Evolutionary conservation across 192 early-diverging fungal genomes (phyloP).

Genomic region (Pilaira anomala): DNA sequence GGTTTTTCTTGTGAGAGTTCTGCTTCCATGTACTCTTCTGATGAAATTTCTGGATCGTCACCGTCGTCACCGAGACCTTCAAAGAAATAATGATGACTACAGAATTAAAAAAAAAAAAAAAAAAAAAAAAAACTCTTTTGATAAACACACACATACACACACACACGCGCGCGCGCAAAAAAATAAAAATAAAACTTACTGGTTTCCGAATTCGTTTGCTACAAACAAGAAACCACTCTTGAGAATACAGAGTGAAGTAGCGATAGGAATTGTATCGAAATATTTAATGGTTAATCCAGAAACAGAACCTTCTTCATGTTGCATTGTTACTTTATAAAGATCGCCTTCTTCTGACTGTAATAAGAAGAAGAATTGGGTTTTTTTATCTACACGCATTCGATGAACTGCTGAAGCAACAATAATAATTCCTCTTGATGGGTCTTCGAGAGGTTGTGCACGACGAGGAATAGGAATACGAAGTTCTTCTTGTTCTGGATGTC

Average conservation of each 20-base stretch:
- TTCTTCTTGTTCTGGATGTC: constrained; percentile 64
- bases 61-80: constrained; percentile 91
- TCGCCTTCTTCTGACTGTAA: constrained; percentile 92
- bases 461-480: constrained; percentile 79
- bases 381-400: constrained; percentile 72
- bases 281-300: constrained; percentile 83
- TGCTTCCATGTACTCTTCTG: constrained; percentile 60
- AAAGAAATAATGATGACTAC: constrained; percentile 85
- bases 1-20: constrained; percentile 47
- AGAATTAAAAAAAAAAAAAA: constrained; percentile 14
- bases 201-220: constrained; percentile 88
- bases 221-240: constrained; percentile 94
- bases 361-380: constrained; percentile 82
- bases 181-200: constrained; percentile 59
- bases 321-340: constrained; percentile 89
- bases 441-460: constrained; percentile 66
- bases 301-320: constrained; percentile 60
- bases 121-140: not conserved
- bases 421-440: constrained; percentile 63
- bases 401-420: constrained; percentile 86
- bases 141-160: too few species aligned
- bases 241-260: constrained; percentile 76
- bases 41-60: constrained; percentile 76
- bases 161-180: too few species aligned
- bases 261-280: constrained; percentile 90